Conservation (phyloP, 495 filamentous ascomycete species). For the Aspergillus sclerotiicarbonarius region DNA sequence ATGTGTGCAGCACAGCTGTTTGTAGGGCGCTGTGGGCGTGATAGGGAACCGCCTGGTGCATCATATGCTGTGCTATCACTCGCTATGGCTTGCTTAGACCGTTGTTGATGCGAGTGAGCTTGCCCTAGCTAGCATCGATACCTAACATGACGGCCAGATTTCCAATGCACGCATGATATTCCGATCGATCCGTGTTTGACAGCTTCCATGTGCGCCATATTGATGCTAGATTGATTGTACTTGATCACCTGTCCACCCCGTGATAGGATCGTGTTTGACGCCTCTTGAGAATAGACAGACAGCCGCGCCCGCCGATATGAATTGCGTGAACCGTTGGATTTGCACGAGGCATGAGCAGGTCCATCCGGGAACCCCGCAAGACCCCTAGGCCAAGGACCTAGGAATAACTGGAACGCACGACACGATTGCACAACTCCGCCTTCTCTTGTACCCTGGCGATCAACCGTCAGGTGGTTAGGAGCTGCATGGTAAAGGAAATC, state of each 20-base stretch:
- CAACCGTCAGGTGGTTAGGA: constrained; percentile 1
- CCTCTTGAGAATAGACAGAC: not conserved
- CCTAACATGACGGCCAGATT: not conserved
- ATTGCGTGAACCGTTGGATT: not conserved
- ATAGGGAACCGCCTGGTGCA: not conserved
- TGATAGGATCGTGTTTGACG: not conserved
- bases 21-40: not conserved
- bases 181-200: constrained; percentile 7
- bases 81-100: not conserved
- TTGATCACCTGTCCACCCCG: not conserved
- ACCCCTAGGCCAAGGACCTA: not conserved
- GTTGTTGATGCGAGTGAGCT: not conserved
- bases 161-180: not conserved
- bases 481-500: not conserved
- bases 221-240: not conserved
- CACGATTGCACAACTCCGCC: not conserved
- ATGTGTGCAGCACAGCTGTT: not conserved
- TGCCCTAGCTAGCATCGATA: constrained; percentile 2
- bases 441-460: not conserved
- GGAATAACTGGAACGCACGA: not conserved
- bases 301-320: not conserved
- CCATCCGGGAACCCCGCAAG: not conserved
- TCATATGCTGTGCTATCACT: not conserved
- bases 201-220: not conserved
- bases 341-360: not conserved